Evolutionary conservation across 2,329 filamentous ascomycete genomes (phyloP).

Genomic region (Botrytis hyacinthi): DNA sequence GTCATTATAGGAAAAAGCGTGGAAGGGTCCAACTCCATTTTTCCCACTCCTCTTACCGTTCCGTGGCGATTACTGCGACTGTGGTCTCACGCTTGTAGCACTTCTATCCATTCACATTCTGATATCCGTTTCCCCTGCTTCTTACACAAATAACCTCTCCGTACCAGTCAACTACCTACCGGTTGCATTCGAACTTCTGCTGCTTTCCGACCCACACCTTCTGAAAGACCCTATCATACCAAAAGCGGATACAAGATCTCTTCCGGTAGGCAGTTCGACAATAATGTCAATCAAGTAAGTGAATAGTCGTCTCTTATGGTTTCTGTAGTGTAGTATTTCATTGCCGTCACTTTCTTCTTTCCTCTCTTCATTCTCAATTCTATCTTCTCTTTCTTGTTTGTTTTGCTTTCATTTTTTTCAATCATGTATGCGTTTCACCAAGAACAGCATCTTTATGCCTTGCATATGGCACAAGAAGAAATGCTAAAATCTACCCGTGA

Average conservation of each 20-base stretch:
- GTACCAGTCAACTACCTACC: slow-evolving; percentile 1
- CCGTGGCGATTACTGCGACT: slow-evolving; percentile 14
- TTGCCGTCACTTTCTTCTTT: slow-evolving; percentile 5
- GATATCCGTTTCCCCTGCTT: slow-evolving; percentile 15
- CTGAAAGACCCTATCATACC: slow-evolving; percentile 20
- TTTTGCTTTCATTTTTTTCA: slow-evolving; percentile 11
- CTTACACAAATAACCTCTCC: background rate
- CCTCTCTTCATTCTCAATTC: slow-evolving; percentile 2
- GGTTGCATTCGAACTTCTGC: slow-evolving; percentile 11
- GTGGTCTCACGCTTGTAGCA: slow-evolving; percentile 12
- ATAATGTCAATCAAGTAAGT: slow-evolving; percentile 24
- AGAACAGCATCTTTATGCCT: slow-evolving; percentile 36
- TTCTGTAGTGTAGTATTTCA: slow-evolving; percentile 18
- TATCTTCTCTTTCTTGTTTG: background rate
- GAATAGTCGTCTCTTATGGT: slow-evolving; percentile 17
- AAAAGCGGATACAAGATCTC: slow-evolving; percentile 16
- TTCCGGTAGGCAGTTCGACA: slow-evolving; percentile 19
- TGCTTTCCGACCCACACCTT: slow-evolving; percentile 19
- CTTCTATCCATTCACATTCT: slow-evolving; percentile 12
- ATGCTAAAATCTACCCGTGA: slow-evolving; percentile 34
- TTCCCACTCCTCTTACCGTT: slow-evolving; percentile 15
- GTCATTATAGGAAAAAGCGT: slow-evolving; percentile 13
- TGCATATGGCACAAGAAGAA: slow-evolving; percentile 32
- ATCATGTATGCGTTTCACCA: slow-evolving; percentile 38
- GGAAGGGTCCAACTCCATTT: slow-evolving; percentile 15